phyloP scores from a whole-genome alignment of 352 stramenopile species.

The Globisporangium nunn region DNA sequence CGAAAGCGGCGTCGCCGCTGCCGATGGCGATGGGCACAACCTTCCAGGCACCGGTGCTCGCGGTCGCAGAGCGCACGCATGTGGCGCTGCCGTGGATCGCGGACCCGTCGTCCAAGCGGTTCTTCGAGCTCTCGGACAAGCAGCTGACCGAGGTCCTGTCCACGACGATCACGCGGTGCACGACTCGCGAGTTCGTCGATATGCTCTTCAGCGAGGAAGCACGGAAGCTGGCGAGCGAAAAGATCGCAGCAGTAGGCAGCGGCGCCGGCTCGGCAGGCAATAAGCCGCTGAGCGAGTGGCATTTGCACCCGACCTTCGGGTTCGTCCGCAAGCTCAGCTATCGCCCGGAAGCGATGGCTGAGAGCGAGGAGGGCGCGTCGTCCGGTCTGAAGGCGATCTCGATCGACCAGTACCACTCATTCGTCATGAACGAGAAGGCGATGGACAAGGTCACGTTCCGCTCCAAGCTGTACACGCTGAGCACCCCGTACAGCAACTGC shows the following conservation, averaged over 20 bases:
- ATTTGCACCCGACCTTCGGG: constrained; percentile 41
- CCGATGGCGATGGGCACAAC: constrained; percentile 16
- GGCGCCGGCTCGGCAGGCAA: no score
- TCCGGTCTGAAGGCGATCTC: constrained; percentile 24
- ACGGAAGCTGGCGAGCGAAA: constrained; percentile 17
- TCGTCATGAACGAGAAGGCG: constrained; percentile 25
- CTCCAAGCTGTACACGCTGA: constrained; percentile 58
- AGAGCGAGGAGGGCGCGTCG: not conserved
- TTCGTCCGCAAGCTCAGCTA: constrained; percentile 47
- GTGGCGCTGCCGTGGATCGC: constrained; percentile 51
- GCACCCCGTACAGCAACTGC: constrained; percentile 56
- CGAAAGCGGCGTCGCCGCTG: not conserved
- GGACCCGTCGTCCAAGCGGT: constrained; percentile 20
- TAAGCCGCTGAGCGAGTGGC: constrained; percentile 36
- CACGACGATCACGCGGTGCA: constrained; percentile 30
- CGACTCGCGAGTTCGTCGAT: constrained; percentile 35
- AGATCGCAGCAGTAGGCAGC: not conserved
- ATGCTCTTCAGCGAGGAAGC: constrained; percentile 31
- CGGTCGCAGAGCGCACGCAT: constrained; percentile 18
- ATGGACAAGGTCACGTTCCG: constrained; percentile 35
- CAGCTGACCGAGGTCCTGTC: constrained; percentile 49
- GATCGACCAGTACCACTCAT: constrained; percentile 58
- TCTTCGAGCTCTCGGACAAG: constrained; percentile 37
- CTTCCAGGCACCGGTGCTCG: constrained; percentile 40
- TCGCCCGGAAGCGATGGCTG: constrained; percentile 16